phyloP scores from a whole-genome alignment of 768 basidiomycete species.

The Leccinum truebloodii region DNA sequence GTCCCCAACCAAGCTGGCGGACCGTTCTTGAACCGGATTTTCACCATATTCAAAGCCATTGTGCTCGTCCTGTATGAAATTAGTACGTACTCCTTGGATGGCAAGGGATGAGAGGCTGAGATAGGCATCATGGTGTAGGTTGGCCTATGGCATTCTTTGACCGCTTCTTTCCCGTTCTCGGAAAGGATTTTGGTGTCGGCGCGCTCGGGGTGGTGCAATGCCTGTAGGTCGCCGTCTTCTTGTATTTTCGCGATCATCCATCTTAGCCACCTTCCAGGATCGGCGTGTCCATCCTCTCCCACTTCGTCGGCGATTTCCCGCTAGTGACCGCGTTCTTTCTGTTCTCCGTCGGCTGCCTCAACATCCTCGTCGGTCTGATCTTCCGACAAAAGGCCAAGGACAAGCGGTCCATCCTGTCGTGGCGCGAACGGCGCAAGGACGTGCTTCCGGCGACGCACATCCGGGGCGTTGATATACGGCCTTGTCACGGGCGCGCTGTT shows the following conservation, averaged over 20 bases:
- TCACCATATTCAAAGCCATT: slow-evolving; percentile 80
- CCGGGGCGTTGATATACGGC: slow-evolving; percentile 25
- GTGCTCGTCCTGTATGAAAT: slow-evolving; percentile 55
- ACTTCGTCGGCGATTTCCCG: slow-evolving; percentile 80
- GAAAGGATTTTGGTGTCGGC: slow-evolving; percentile 81
- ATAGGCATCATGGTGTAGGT: slow-evolving; percentile 30
- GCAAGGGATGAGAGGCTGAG: neutral
- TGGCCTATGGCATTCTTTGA: slow-evolving; percentile 82
- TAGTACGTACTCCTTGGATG: slow-evolving; percentile 34
- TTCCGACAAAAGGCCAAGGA: slow-evolving; percentile 69
- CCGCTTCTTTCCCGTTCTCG: slow-evolving; percentile 90
- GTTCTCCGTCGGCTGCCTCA: slow-evolving; percentile 79
- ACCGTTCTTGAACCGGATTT: slow-evolving; percentile 80
- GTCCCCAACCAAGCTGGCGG: slow-evolving; percentile 95
- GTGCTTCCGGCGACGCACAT: slow-evolving; percentile 48
- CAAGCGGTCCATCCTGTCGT: slow-evolving; percentile 65
- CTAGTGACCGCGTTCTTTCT: slow-evolving; percentile 87
- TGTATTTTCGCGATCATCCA: neutral
- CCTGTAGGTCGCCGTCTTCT: slow-evolving; percentile 49
- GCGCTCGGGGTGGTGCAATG: slow-evolving; percentile 86
- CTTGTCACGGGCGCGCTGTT: slow-evolving; percentile 18
- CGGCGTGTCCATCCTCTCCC: slow-evolving; percentile 70
- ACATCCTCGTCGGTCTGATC: slow-evolving; percentile 79
- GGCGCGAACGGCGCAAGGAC: slow-evolving; percentile 60
- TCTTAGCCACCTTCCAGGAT: slow-evolving; percentile 40